Base-by-base conservation (phyloP, 345 rosid genomes). In the Psidium guajava region DNA sequence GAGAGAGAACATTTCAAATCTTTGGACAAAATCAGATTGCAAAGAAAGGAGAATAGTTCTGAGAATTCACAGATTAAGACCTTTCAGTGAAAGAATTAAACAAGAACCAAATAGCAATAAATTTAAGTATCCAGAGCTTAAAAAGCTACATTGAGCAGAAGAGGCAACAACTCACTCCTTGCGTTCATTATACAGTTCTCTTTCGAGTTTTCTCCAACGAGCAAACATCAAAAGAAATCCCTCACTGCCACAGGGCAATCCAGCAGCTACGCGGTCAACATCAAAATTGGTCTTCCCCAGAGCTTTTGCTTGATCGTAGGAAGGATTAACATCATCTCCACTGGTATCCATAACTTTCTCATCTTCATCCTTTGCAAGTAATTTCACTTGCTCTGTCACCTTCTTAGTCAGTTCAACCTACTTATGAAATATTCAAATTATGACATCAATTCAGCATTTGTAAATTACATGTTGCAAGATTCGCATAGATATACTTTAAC, bases 151-250 rank as follows among this genome's bases (percentile, higher is more conserved):
- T 32, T 40, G 21, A 64, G 83, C 55, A 77, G 40, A 56, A 25
- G 18, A 47, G 50, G 42, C 5, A 50, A 21, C 11, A 53, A 69
- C 82, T 90, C 92, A 97, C 99, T 84, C 96, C 91, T 92, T 98
- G 82, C 99, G 98, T 89, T 98, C 99, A 86, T 93, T 98, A 90
- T 96, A 98, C 89, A 98, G 92, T 86, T 98, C 99, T 88, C 98
- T 96, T 92, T 96, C 97, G 54, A 98, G 97, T 94, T 98, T 98
- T 90, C 91, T 96, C 99, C 99, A 96, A 75, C 99, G 96, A 87
- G 99, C 99, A 94, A 86, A 96, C 99, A 98, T 98, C 92, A 98
- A 93, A 87, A 98, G 95, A 88, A 95, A 96, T 85, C 99, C 99
- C 90, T 98, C 99, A 90, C 97, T 96, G 56, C 99, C 99, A 88